Conservation (phyloP, 805 yeast genomes). For the Lipomyces oligophaga region DNA sequence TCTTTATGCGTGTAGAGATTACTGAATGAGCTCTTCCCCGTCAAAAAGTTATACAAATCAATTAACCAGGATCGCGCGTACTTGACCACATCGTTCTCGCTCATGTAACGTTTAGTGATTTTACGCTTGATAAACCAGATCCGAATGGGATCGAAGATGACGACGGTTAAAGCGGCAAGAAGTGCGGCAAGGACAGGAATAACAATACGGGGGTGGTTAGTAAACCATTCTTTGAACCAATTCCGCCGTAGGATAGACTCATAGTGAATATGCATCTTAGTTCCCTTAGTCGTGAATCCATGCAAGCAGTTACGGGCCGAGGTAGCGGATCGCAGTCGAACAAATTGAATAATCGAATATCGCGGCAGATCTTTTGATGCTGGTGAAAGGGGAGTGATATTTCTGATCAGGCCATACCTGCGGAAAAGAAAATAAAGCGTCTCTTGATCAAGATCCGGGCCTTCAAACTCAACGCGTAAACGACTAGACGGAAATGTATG, state of each 20-base stretch:
- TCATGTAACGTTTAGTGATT: conserved; percentile 45
- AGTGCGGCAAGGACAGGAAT: conserved; percentile 77
- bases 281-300: conserved; percentile 56
- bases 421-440: conserved; percentile 75
- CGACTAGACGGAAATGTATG: conserved; percentile 65
- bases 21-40: conserved; percentile 11
- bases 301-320: conserved; percentile 88
- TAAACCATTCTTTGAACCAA: conserved; percentile 53
- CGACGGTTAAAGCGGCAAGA: conserved; percentile 74
- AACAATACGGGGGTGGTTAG: conserved; percentile 76
- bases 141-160: conserved; percentile 90
- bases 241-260: conserved; percentile 53
- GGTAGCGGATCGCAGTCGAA: conserved; percentile 61
- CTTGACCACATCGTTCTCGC: conserved; percentile 30
- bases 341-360: conserved; percentile 55
- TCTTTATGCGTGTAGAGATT: not conserved
- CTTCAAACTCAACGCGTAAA: conserved; percentile 68
- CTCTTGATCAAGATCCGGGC: conserved; percentile 70
- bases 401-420: conserved; percentile 79
- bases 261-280: conserved; percentile 72
- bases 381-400: conserved; percentile 58
- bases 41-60: conserved; percentile 5
- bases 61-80: conserved; percentile 34
- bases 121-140: conserved; percentile 71
- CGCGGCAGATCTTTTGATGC: conserved; percentile 48